Evolutionary conservation across 2,329 filamentous ascomycete genomes (phyloP), one percentile per base, ranked within the genome.

Genomic region (Cladosporium phlei): DNA sequence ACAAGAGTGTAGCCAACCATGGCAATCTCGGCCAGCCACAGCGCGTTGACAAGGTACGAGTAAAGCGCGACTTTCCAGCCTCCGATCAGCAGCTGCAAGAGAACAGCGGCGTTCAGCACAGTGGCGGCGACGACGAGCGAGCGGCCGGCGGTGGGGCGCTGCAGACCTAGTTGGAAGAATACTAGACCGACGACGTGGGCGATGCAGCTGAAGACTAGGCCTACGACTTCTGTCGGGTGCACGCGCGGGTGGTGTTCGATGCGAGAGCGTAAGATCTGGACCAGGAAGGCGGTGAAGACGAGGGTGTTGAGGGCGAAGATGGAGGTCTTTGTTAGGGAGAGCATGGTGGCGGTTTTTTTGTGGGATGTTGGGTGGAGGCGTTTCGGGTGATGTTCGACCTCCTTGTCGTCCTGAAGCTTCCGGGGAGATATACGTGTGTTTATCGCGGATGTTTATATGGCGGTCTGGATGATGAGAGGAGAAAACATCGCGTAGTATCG

Each of bases 261-360:
- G 11, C 24, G 24, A 6, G 37, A 27, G 37, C 37, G 37, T 6
- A 28, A 16, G 22, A 38, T 27, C n/a, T 38, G 35, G 22, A 39
- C 21, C 24, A 39, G 24, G 16, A 17, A 22, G 14, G 14, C 24
- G 4, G 37, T 39, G 11, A 39, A 29, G 25, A 39, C 6, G 25
- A 39, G 11, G 37, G 25, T 10, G 25, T 39, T 39, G 16, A 39
- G 37, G 16, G 37, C 37, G 37, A 39, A 39, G 37, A 39, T 39
- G 1, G 37, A 39, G 10, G 17, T 28, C 17, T 39, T 39, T 1
- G 37, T 28, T 17, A 39, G 20, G 14, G 24, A 28, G 16, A 29
- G 37, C 37, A 28, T 39, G 24, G 17, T 39, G 16, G 11, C 14
- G 24, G 16, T 12, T 22, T 16, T 10, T 12, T 29, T 10, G 11